Conservation (phyloP, 2,329 filamentous ascomycete genomes). For the Alternaria infectoria region DNA sequence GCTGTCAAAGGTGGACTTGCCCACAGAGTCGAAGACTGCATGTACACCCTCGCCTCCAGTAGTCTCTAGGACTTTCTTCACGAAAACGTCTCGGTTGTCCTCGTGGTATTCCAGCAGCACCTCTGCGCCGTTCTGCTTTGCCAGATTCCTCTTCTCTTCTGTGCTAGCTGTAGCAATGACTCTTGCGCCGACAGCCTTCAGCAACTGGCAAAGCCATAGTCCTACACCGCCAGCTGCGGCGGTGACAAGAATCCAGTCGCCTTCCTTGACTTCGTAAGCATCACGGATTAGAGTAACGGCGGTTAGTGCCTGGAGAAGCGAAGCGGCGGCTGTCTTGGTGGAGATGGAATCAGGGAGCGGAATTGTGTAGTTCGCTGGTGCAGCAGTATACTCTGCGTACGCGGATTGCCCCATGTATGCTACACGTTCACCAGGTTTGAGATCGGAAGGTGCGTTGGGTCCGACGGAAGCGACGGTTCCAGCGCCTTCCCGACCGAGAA, state of each 20-base stretch:
- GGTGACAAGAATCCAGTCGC: slow-evolving; percentile 83
- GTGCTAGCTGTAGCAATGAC: slow-evolving; percentile 82
- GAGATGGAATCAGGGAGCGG: slow-evolving; percentile 68
- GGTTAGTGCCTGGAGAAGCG: slow-evolving; percentile 81
- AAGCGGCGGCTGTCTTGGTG: slow-evolving; percentile 69
- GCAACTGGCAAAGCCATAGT: slow-evolving; percentile 74
- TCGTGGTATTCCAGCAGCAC: slow-evolving; percentile 72
- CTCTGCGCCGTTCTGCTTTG: slow-evolving; percentile 72
- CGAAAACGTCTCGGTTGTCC: slow-evolving; percentile 54
- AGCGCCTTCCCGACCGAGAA: slow-evolving; percentile 79
- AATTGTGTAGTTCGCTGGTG: slow-evolving; percentile 61
- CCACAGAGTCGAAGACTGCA: slow-evolving; percentile 86
- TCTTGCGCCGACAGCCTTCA: slow-evolving; percentile 73
- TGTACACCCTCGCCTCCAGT: slow-evolving; percentile 75
- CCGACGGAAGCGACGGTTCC: slow-evolving; percentile 72
- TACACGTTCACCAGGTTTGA: slow-evolving; percentile 72
- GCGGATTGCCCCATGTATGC: slow-evolving; percentile 67
- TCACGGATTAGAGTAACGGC: slow-evolving; percentile 81
- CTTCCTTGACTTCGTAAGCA: slow-evolving; percentile 71
- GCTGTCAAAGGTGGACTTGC: slow-evolving; percentile 81
- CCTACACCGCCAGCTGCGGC: slow-evolving; percentile 82
- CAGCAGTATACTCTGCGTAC: slow-evolving; percentile 67
- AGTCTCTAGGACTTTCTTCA: slow-evolving; percentile 66
- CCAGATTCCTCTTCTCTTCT: slow-evolving; percentile 73
- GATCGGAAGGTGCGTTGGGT: slow-evolving; percentile 57